Conservation (phyloP, 352 stramenopile genomes). For the Phytophthora rubi region DNA sequence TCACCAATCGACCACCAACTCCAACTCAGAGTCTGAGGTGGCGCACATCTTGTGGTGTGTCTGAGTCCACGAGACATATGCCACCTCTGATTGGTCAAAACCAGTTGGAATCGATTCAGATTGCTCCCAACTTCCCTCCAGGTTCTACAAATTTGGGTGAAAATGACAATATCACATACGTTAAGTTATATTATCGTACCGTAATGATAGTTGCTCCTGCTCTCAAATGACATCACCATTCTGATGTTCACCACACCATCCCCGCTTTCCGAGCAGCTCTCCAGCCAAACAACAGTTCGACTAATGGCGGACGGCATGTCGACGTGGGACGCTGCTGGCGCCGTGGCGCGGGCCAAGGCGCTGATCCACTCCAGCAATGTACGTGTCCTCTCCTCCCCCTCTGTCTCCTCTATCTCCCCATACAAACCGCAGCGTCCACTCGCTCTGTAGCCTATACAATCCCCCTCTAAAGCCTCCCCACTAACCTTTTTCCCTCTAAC, state of each 20-base stretch:
- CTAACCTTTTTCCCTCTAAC: slow-evolving; percentile 5
- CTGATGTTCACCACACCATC: background rate
- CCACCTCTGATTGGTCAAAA: too few species aligned
- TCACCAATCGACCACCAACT: too few species aligned
- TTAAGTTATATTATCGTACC: background rate
- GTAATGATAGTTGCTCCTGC: background rate
- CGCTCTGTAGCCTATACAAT: slow-evolving; percentile 14
- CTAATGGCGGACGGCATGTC: slow-evolving; percentile 39
- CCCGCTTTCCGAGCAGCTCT: slow-evolving; percentile 2
- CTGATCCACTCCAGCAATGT: slow-evolving; percentile 82
- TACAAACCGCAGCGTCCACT: background rate
- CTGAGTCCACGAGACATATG: too few species aligned
- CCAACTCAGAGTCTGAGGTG: too few species aligned
- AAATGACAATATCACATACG: too few species aligned
- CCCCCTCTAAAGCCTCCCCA: background rate
- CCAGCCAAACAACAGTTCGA: slow-evolving; percentile 27
- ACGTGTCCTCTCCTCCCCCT: slow-evolving; percentile 33
- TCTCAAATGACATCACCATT: background rate
- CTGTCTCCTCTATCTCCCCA: slow-evolving; percentile 2
- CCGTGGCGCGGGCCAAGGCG: slow-evolving; percentile 70
- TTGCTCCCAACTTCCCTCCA: too few species aligned
- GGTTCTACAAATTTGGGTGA: too few species aligned
- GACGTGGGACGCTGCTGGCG: slow-evolving; percentile 54
- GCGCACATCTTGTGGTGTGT: too few species aligned
- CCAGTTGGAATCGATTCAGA: too few species aligned